A percentile compares a stretch with the other conserved stretches of the same genome.
Evolutionary conservation across 2,329 filamentous ascomycete genomes (phyloP).

Genomic region (Beauveria caledonica): DNA sequence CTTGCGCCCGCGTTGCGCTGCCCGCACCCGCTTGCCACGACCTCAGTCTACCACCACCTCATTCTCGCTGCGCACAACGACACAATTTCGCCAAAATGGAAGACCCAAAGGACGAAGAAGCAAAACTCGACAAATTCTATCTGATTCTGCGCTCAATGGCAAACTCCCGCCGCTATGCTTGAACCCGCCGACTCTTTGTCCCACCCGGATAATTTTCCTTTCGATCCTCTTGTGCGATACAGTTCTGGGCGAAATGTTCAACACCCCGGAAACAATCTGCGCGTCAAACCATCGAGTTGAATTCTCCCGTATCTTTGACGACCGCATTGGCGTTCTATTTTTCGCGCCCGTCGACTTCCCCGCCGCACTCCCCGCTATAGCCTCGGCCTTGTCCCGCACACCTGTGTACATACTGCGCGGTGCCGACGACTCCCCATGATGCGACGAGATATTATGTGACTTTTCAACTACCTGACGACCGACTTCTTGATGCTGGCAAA

Average conservation of each 20-base stretch:
- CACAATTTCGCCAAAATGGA: not conserved
- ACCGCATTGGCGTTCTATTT: not conserved
- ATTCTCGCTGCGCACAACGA: not conserved
- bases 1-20: conserved; percentile 6
- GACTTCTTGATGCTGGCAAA: not conserved
- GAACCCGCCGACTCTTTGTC: not conserved
- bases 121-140: not conserved
- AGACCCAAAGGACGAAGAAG: not conserved
- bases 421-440: not conserved
- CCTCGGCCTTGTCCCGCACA: conserved; percentile 2
- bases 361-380: not conserved
- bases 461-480: not conserved
- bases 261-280: not conserved
- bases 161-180: not conserved
- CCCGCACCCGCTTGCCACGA: not conserved
- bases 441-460: not conserved
- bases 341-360: not conserved
- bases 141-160: not conserved
- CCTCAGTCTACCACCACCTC: not conserved
- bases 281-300: not conserved
- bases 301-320: not conserved
- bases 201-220: not conserved
- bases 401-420: not conserved
- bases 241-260: not conserved
- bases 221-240: conserved; percentile 1